Percentiles rank a stretch among this genome's conserved stretches.
These are phyloP conservation scores for Vickermania ingenoplastis DNA, from an alignment of 208 protist species.

Conservation along the genomic window DNA sequence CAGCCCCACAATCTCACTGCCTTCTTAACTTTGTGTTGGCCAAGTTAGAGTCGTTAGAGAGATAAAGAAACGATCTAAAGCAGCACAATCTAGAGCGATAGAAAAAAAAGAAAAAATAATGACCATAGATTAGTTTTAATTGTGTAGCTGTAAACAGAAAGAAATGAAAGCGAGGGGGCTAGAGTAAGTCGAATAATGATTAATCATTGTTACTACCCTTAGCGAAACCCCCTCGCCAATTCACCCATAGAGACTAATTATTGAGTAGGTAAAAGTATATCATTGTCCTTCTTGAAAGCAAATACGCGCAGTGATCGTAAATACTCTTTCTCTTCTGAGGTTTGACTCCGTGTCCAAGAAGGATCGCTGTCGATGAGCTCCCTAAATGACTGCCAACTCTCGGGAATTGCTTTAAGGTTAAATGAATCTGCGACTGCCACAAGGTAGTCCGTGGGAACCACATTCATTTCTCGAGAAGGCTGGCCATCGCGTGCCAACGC, in stretches of 20 bases:
- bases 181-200: too few relatives aligned
- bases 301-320: constrained; percentile 54
- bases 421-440: constrained; percentile 58
- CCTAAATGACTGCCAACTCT: constrained; percentile 60
- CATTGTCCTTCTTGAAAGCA: constrained; percentile 68
- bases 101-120: too few relatives aligned
- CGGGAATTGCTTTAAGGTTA: constrained; percentile 47
- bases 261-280: not conserved
- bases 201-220: too few relatives aligned
- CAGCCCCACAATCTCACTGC: too few relatives aligned
- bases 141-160: too few relatives aligned
- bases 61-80: too few relatives aligned
- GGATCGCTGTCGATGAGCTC: constrained; percentile 69
- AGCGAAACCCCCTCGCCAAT: too few relatives aligned
- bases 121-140: too few relatives aligned
- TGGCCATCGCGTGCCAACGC: constrained; percentile 35
- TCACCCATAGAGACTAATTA: constrained; percentile 2
- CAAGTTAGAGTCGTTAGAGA: too few relatives aligned
- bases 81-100: too few relatives aligned
- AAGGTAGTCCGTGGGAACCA: constrained; percentile 75
- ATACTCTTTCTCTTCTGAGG: constrained; percentile 73
- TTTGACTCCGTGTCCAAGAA: constrained; percentile 57
- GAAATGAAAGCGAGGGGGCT: too few relatives aligned
- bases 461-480: constrained; percentile 43
- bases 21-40: too few relatives aligned